Evolutionary conservation across 1,139 yeast species (phyloP), one percentile per base, ranked within the genome.

Genomic region (Lipomyces yarrowii): DNA sequence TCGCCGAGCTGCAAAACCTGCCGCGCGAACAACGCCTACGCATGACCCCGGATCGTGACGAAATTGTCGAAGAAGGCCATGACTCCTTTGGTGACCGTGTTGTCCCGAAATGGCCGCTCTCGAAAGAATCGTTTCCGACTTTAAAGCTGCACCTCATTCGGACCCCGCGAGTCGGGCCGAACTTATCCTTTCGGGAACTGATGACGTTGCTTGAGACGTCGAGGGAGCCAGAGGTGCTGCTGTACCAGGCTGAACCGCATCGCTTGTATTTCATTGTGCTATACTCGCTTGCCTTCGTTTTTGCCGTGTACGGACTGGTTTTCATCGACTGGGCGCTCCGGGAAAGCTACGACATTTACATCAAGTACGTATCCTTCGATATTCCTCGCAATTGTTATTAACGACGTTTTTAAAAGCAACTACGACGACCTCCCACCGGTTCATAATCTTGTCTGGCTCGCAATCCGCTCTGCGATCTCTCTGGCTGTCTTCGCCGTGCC

Each of bases 191-290:
- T 72, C 80, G 86, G 30, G 89, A 88, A 74, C 87, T 90, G 77
- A 80, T 89, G 71, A 83, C 83, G 67, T 83, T 85, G n/a, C 78
- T 91, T 67, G 81, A 84, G 68, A 78, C 80, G 60, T 86, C 87
- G 71, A 79, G 78, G 8, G 82, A 83, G 62, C 96, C 96, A 0
- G 96, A 90, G 75, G 69, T 69, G 15, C 80, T 91, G 67, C 82
- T 91, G 61, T 91, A 91, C 77, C 93, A 89, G 79, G 87, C 92
- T 42, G 96, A 91, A 77, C 90, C 96, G 0, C 96, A 91, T 74
- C 81, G 90, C 66, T 80, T 90, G 37, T 91, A 90, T 75, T 90
- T 90, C 75, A 79, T 89, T 32, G 84, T 87, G 52, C 86, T 91
- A 74, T 85, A 87, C 70, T 87, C 91, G 53, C 82, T 88, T 73